A percentile compares a stretch with the other conserved stretches of the same genome.
Evolutionary conservation across 2,329 filamentous ascomycete genomes (phyloP).

Genomic region (Rhynchosporium agropyri): DNA sequence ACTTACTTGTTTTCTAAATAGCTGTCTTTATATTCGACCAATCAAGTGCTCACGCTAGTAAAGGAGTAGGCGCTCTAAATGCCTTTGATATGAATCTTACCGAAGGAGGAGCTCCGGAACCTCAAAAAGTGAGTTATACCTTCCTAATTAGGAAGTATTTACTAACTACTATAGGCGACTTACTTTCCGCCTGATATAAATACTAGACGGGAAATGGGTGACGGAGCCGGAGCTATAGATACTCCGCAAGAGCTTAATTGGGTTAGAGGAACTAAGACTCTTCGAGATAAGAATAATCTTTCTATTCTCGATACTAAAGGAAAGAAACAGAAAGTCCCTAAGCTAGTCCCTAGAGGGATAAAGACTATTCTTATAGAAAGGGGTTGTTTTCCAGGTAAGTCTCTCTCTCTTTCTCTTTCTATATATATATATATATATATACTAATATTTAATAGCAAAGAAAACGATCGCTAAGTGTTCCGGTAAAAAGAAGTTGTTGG

Average conservation of each 20-base stretch:
- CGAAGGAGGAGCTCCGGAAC: not conserved
- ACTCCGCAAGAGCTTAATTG: not conserved
- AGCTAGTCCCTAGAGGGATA: not conserved
- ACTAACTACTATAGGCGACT: not conserved
- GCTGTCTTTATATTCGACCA: not conserved
- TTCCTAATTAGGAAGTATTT: no score
- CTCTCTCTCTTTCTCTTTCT: no score
- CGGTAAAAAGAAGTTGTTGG: no score
- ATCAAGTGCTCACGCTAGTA: not conserved
- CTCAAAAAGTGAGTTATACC: no score
- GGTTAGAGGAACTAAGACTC: not conserved
- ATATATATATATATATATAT: no score
- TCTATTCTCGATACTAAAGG: not conserved
- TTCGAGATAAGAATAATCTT: not conserved
- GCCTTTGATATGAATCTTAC: not conserved
- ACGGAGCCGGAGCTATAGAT: not conserved
- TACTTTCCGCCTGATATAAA: not conserved
- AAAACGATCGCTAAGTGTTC: no score
- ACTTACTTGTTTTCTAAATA: no score
- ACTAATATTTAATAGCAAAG: no score
- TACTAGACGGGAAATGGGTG: no score
- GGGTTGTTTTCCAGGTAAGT: no score
- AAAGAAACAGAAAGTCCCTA: no score
- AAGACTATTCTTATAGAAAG: not conserved
- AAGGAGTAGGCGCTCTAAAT: not conserved